Base-by-base conservation (phyloP, 441 rosid species). In the Viola pubescens region DNA sequence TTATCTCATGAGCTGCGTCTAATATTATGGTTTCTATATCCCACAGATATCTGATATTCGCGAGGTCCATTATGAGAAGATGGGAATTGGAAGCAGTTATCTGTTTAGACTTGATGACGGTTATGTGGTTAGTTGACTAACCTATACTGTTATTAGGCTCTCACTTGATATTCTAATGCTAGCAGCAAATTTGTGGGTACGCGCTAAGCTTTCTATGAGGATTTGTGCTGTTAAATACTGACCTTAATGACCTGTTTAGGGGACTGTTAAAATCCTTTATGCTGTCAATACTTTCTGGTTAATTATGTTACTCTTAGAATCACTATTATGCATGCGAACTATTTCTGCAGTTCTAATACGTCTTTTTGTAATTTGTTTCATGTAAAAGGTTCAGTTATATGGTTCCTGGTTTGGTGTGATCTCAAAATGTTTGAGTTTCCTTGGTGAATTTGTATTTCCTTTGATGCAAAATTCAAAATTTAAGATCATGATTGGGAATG, bases 41-140 rank as follows among this genome's bases (percentile, higher is more conserved):
- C 58, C 56, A 40, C 87, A 94, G 99, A 84, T 94, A 80, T 94
- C 99, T 67, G 99, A 94, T 74, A 91, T 94, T 70, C 97, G 99
- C 9, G 98, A 94, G 64, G 70, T 64, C 50, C 84, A 79, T 46
- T 94, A 94, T 37, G 99, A 94, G 83, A 94, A 82, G 84, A 94
- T 80, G 90, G 99, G 97, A 74, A 94, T 94, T 68, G 99, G 99
- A 51, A 94, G 99, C 82, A 94, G 99, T 72, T 94, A 94, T 74
- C 99, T 94, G 16, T 94, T 94, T 68, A 85, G 89, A 70, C 99
- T 94, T 68, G 97, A 94, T 59, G 99, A 94, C 67, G 97, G 97
- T 62, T 88, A 86, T 69, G 97, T 94, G 95, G 97, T 94, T 59
- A 77, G 97, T 78, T 53, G 40, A 60, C 52, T 19, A 6, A 46